A percentile compares a stretch with the other conserved stretches of the same genome.
Conservation (phyloP, 495 filamentous ascomycete species). For the Penicillium roqueforti region DNA sequence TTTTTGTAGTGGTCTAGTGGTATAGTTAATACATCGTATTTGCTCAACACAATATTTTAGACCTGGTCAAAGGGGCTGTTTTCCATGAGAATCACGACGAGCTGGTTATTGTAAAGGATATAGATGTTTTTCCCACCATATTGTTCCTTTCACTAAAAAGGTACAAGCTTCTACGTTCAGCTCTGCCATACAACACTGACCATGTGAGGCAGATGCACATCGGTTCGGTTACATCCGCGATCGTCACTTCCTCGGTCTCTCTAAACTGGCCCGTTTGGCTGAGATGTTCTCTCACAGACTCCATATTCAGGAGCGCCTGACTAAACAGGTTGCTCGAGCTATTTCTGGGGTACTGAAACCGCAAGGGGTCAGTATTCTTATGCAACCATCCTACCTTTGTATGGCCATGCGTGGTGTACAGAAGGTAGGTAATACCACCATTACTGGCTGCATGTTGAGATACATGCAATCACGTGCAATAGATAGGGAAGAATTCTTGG, state of each 20-base stretch:
- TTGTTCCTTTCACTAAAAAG: constrained; percentile 94
- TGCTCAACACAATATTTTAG: constrained; percentile 89
- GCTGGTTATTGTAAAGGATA: constrained; percentile 95
- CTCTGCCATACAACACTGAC: constrained; percentile 11
- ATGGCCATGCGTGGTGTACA: constrained; percentile 96
- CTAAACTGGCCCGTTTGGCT: constrained; percentile 89
- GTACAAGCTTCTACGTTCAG: constrained; percentile 38
- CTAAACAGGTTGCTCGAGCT: constrained; percentile 91
- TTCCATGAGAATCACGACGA: constrained; percentile 98
- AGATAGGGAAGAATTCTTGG: constrained; percentile 91
- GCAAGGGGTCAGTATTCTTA: constrained; percentile 84
- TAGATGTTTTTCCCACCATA: constrained; percentile 95
- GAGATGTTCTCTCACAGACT: constrained; percentile 94
- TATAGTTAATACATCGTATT: too few relatives aligned
- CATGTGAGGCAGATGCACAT: constrained; percentile 76
- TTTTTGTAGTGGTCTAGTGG: too few relatives aligned
- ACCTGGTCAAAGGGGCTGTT: constrained; percentile 90
- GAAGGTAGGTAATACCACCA: constrained; percentile 80
- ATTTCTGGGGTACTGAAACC: constrained; percentile 89
- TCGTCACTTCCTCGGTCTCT: constrained; percentile 82
- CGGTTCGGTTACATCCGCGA: constrained; percentile 92
- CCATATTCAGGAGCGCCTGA: constrained; percentile 95
- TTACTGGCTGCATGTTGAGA: constrained; percentile 93
- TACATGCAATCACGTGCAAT: constrained; percentile 88
- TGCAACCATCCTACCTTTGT: constrained; percentile 96